These are phyloP conservation scores for Leishmania arabica DNA, from an alignment of 208 protist genomes.

Conservation along the genomic window DNA sequence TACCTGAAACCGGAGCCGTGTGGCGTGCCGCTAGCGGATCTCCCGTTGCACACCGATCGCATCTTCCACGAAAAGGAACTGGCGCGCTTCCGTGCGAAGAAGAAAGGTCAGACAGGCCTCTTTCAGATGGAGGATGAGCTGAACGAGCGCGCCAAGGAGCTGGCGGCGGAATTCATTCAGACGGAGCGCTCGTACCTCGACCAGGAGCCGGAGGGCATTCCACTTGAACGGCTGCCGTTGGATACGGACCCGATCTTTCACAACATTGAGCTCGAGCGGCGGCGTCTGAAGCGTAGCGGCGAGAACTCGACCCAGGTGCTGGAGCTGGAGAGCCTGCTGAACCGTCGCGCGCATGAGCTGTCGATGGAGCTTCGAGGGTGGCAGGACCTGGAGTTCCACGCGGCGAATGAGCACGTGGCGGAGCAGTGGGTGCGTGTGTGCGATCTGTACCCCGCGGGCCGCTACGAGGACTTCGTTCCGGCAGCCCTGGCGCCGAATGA, in stretches of 20 bases:
- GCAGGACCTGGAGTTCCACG: slow-evolving; percentile 85
- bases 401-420: slow-evolving; percentile 63
- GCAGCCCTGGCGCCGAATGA: slow-evolving; percentile 23
- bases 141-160: slow-evolving; percentile 50
- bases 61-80: slow-evolving; percentile 64
- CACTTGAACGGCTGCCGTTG: slow-evolving; percentile 60
- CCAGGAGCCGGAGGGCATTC: slow-evolving; percentile 76
- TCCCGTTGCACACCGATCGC: slow-evolving; percentile 61
- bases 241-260: slow-evolving; percentile 71
- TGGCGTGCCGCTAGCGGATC: slow-evolving; percentile 66
- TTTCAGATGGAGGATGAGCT: slow-evolving; percentile 48
- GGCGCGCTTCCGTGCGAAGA: slow-evolving; percentile 32
- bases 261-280: slow-evolving; percentile 74
- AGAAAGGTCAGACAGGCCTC: slow-evolving; percentile 29
- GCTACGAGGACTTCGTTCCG: slow-evolving; percentile 42
- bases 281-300: slow-evolving; percentile 45
- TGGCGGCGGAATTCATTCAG: slow-evolving; percentile 63
- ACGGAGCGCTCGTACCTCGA: slow-evolving; percentile 77
- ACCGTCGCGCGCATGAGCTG: slow-evolving; percentile 59
- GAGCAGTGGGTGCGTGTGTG: slow-evolving; percentile 77
- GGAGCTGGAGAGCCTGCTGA: slow-evolving; percentile 61
- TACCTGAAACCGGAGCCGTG: slow-evolving; percentile 69
- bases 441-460: slow-evolving; percentile 77
- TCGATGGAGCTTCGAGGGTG: slow-evolving; percentile 70
- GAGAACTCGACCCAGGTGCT: slow-evolving; percentile 33